A percentile compares a stretch with the other conserved stretches of the same genome.
These are phyloP conservation scores for Mucor plumbeus DNA, from an alignment of 371 early-diverging fungal species.

Conservation along the genomic window DNA sequence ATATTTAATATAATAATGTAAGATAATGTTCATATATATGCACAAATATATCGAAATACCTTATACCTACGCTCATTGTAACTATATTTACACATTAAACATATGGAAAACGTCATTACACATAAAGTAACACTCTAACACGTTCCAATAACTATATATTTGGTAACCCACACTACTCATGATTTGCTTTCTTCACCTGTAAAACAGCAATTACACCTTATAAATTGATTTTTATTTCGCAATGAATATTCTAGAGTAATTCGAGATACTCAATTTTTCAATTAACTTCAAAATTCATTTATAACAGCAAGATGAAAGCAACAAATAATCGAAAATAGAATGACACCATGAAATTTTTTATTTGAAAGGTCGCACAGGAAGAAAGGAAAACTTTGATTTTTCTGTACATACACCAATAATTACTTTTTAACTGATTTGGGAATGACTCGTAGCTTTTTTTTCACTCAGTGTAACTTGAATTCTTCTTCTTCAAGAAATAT, in stretches of 20 bases:
- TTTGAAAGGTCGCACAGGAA: background rate
- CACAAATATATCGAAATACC: too few relatives aligned
- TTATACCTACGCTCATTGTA: too few relatives aligned
- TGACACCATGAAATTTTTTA: too few relatives aligned
- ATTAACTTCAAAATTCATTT: too few relatives aligned
- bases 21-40: background rate
- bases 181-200: background rate
- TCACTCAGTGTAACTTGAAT: constrained; percentile 1
- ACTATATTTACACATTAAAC: too few relatives aligned
- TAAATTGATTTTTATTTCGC: background rate
- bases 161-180: background rate
- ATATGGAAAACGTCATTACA: too few relatives aligned
- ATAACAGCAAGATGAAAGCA: too few relatives aligned
- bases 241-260: background rate
- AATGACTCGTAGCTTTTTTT: background rate
- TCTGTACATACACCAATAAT: background rate
- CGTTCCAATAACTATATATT: background rate
- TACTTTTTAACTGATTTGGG: background rate
- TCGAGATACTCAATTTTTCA: background rate
- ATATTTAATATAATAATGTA: background rate
- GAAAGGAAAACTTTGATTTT: background rate
- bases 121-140: background rate
- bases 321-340: too few relatives aligned
- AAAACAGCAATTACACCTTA: background rate
- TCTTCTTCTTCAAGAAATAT: background rate